phyloP scores from a whole-genome alignment of 2,329 filamentous ascomycete genomes.

The Monosporascus cannonballus region DNA sequence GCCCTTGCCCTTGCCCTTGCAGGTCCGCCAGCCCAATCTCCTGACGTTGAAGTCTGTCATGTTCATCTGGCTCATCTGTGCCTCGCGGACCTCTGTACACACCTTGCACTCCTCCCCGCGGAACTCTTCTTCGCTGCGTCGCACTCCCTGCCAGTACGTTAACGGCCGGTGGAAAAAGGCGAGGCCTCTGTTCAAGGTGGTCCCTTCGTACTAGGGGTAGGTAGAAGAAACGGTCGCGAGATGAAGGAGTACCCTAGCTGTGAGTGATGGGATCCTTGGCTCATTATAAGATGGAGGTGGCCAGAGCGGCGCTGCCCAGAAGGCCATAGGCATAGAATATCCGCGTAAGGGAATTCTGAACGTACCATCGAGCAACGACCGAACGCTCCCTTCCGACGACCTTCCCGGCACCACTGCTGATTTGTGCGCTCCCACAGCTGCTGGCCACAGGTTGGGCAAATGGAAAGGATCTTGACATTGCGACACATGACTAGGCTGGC shows the following conservation, averaged over 20 bases:
- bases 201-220: too few species aligned
- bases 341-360: neutral
- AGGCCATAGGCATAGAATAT: too few species aligned
- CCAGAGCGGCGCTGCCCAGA: too few species aligned
- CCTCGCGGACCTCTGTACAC: constrained; percentile 7
- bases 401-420: constrained; percentile 10
- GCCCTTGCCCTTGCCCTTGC: neutral
- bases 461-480: constrained; percentile 6
- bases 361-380: constrained; percentile 7
- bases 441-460: constrained; percentile 11
- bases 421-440: constrained; percentile 7
- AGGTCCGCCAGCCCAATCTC: constrained; percentile 7
- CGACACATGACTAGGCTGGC: constrained; percentile 8
- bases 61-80: constrained; percentile 7
- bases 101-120: constrained; percentile 11
- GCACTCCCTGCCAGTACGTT: constrained; percentile 2
- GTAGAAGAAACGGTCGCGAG: too few species aligned
- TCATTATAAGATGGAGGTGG: too few species aligned
- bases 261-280: too few species aligned
- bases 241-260: too few species aligned
- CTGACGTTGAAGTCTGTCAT: constrained; percentile 9
- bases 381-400: constrained; percentile 6
- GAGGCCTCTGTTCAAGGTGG: too few species aligned
- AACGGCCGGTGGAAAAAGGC: too few species aligned
- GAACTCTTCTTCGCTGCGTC: constrained; percentile 10